phyloP scores from a whole-genome alignment of 106 monocot genomes.

The Apostasia ramifera region DNA sequence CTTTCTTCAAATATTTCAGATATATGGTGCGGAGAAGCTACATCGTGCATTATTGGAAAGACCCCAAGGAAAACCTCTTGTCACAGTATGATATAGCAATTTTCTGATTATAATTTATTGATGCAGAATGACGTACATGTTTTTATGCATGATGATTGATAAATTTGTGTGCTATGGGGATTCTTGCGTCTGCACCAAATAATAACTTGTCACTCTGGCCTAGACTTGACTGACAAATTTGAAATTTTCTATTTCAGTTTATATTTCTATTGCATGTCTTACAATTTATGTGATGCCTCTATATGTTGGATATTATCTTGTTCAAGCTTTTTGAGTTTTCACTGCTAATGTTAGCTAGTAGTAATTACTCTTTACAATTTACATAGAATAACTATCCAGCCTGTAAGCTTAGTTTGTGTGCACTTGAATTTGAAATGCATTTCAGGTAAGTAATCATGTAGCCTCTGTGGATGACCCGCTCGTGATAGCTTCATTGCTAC shows the following conservation, averaged over 20 bases:
- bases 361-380: neutral
- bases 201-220: no score
- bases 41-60: constrained; percentile 57
- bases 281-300: no score
- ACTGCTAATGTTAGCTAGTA: no score
- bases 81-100: constrained; percentile 47
- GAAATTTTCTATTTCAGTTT: no score
- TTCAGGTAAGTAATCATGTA: constrained; percentile 91
- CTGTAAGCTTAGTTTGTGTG: neutral
- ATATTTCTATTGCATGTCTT: no score
- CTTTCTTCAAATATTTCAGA: constrained; percentile 23
- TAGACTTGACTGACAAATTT: no score
- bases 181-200: no score
- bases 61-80: constrained; percentile 60
- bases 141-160: neutral
- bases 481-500: constrained; percentile 81
- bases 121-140: neutral
- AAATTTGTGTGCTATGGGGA: no score
- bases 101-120: neutral
- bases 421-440: neutral
- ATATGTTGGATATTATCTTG: no score
- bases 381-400: neutral
- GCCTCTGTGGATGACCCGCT: constrained; percentile 87
- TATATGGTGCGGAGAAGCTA: constrained; percentile 80
- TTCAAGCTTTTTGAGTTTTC: no score